A percentile compares a stretch with the other conserved stretches of the same genome.
These are phyloP conservation scores for Aspergillus leporis DNA, from an alignment of 495 filamentous ascomycete species.

Conservation along the genomic window DNA sequence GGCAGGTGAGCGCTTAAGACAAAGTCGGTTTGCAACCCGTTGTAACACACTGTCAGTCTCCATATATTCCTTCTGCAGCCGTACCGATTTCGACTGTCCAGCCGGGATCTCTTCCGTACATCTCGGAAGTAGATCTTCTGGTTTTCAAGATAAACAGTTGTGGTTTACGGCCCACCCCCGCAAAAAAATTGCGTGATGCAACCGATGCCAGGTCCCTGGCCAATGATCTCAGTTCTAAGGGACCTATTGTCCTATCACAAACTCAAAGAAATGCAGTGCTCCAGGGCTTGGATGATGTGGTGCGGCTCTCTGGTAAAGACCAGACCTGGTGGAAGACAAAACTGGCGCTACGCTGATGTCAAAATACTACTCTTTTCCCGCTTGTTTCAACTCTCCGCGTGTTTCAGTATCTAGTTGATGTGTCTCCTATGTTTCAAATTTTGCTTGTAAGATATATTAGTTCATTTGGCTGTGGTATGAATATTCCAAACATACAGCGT, in stretches of 20 bases:
- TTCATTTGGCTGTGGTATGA: too few relatives aligned
- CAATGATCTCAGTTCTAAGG: not conserved
- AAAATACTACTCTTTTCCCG: too few relatives aligned
- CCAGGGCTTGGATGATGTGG: conserved; percentile 1
- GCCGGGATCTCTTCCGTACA: not conserved
- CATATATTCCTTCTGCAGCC: not conserved
- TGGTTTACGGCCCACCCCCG: conserved; percentile 1
- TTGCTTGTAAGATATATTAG: too few relatives aligned
- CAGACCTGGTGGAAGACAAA: not conserved
- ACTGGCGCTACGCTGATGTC: not conserved
- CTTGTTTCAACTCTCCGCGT: too few relatives aligned
- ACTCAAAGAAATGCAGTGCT: not conserved
- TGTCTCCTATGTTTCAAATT: too few relatives aligned
- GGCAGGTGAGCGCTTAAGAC: conserved; percentile 7
- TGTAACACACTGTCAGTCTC: not conserved
- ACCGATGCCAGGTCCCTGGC: not conserved
- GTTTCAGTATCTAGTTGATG: too few relatives aligned
- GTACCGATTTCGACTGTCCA: not conserved
- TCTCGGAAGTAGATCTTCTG: not conserved
- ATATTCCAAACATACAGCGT: too few relatives aligned
- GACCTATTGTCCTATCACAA: not conserved
- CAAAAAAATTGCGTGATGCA: not conserved
- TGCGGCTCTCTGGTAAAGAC: not conserved
- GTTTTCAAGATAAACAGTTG: conserved; percentile 1
- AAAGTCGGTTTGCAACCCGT: not conserved